Evolutionary conservation across 2,329 filamentous ascomycete genomes (phyloP).

Genomic region (Chaetomiaceae sp.): DNA sequence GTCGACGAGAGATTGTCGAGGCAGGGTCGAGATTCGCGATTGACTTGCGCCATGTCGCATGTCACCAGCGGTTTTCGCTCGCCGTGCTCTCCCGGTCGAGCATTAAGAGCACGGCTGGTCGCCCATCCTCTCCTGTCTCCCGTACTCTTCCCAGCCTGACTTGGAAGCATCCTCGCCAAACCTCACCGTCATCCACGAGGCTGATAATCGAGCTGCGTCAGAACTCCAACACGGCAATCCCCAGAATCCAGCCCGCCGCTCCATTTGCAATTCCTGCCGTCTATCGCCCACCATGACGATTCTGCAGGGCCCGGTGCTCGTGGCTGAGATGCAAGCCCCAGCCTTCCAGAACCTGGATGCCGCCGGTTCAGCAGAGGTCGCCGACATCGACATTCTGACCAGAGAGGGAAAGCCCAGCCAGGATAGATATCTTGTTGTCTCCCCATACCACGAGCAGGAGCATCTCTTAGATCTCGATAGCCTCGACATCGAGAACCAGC

Average conservation of each 20-base stretch:
- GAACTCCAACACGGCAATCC: background rate
- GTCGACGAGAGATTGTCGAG: background rate
- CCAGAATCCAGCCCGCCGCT: too few relatives aligned
- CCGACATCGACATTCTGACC: conserved; percentile 18
- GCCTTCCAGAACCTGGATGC: conserved; percentile 18
- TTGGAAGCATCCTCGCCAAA: background rate
- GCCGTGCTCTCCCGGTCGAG: background rate
- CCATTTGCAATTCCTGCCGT: background rate
- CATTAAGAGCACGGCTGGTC: background rate
- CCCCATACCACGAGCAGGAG: conserved; percentile 66
- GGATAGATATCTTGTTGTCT: conserved; percentile 54
- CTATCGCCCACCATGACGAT: conserved; percentile 14
- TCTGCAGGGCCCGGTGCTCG: conserved; percentile 12
- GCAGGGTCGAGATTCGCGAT: conserved; percentile 19
- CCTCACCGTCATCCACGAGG: background rate
- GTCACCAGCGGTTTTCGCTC: conserved; percentile 17
- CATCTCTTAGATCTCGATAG: conserved; percentile 71
- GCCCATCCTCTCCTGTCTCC: background rate
- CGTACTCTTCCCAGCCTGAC: background rate
- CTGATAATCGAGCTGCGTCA: background rate
- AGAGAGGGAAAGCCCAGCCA: conserved; percentile 2
- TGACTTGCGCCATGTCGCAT: conserved; percentile 20
- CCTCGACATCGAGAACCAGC: conserved; percentile 59
- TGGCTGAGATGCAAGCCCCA: conserved; percentile 9
- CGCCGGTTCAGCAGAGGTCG: conserved; percentile 26